Base-by-base conservation (phyloP, 306 rosid species). In the Cicer chorassanicum region DNA sequence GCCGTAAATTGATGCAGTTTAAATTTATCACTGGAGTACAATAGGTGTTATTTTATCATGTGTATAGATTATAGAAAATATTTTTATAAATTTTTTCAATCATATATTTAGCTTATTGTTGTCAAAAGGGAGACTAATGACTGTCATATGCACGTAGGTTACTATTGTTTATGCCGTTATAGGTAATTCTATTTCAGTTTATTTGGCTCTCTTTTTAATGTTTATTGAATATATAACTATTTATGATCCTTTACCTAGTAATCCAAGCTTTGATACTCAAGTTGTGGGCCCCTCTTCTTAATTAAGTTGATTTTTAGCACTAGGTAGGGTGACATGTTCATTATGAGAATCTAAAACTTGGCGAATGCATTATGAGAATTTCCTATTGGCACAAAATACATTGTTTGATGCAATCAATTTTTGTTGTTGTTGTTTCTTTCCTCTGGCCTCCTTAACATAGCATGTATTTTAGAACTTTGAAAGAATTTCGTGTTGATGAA, bases 401-500 rank as follows among this genome's bases (percentile, higher is more conserved):
- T 75, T 18, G 43, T 65, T 19, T 42, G 41, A 14, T 46, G 48
- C 50, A n/a, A 29, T 16, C 51, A 36, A 39, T 7, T 62, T 18
- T 40, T 62, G 18, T 51, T 12, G 2, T 44, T 63, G 42, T 61
- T 74, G 45, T 59, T 73, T 59, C 78, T 29, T 60, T 59, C 39
- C 42, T 41, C 21, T 13, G 36, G 36, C 16, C 16, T 49, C 50
- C 36, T 38, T 15, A 39, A 44, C 56, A 14, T 60, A 24, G 75
- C 53, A 34, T 55, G 40, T 80, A 29, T 3, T 29, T 29, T 29
- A 18, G 69, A 60, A 62, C 49, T 10, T 14, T 24, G 38, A 14
- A 73, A 68, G 38, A 51, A 16, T 40, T 43, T 70, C 55, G 11
- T 55, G 74, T 70, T 64, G 68, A 75, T 75, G 44, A 71, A 55